Conservation (phyloP, 2,329 filamentous ascomycete species). For the Sclerotinia borealis region DNA sequence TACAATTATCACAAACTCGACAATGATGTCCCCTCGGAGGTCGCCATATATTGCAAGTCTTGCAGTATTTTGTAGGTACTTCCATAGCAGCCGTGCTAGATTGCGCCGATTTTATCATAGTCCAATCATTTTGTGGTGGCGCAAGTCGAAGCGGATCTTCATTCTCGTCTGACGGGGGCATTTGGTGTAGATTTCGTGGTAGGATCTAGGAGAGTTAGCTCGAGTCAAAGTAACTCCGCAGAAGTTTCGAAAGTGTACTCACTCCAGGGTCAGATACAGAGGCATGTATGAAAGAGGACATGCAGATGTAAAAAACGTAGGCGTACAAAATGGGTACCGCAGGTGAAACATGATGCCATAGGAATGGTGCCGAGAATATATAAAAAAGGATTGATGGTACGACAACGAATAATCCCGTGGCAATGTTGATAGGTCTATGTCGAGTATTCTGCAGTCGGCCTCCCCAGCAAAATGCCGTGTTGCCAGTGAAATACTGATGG, state of each 20-base stretch:
- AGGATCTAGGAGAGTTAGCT: constrained; percentile 60
- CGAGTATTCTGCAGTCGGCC: constrained; percentile 84
- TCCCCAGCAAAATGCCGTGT: constrained; percentile 81
- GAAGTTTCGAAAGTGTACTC: constrained; percentile 40
- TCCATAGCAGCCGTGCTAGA: constrained; percentile 82
- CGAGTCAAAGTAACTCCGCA: background rate
- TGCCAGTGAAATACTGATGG: constrained; percentile 89
- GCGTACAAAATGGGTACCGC: constrained; percentile 84
- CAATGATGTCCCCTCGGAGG: constrained; percentile 95
- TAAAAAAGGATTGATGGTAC: constrained; percentile 80
- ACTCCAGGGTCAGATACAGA: constrained; percentile 90
- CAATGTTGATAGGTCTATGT: constrained; percentile 82
- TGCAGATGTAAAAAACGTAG: constrained; percentile 83
- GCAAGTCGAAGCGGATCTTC: constrained; percentile 78
- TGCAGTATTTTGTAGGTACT: constrained; percentile 96
- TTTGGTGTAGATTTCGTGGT: constrained; percentile 83
- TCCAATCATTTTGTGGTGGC: constrained; percentile 89
- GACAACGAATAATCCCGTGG: constrained; percentile 74
- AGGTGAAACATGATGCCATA: constrained; percentile 86
- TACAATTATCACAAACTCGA: constrained; percentile 91
- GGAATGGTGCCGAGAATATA: constrained; percentile 66
- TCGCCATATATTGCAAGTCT: constrained; percentile 95
- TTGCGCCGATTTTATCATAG: constrained; percentile 76
- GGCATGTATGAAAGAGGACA: constrained; percentile 91
- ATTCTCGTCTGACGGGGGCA: constrained; percentile 67